phyloP scores from a whole-genome alignment of 2,329 filamentous ascomycete species.

The Didymella arachidicola region DNA sequence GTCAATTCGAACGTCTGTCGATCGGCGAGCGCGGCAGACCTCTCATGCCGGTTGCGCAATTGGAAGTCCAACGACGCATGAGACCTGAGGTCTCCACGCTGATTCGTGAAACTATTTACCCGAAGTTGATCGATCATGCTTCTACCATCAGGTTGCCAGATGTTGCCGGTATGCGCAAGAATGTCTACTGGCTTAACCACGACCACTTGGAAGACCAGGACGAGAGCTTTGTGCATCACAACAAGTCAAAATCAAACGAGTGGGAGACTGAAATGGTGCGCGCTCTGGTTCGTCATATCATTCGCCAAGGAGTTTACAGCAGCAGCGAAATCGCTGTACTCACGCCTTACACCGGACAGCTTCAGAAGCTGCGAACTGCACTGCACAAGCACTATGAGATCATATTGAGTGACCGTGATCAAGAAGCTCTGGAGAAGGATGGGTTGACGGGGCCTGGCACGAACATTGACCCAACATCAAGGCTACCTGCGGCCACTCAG shows the following conservation, averaged over 20 bases:
- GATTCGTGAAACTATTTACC: constrained; percentile 66
- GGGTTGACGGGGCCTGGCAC: constrained; percentile 25
- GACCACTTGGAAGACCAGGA: constrained; percentile 53
- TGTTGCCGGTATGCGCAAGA: constrained; percentile 62
- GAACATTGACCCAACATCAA: neutral
- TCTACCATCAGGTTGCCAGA: constrained; percentile 52
- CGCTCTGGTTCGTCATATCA: constrained; percentile 69
- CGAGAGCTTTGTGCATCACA: constrained; percentile 20
- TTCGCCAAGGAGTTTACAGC: constrained; percentile 69
- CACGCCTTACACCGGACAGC: constrained; percentile 69
- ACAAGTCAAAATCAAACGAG: constrained; percentile 61
- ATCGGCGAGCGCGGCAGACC: constrained; percentile 31
- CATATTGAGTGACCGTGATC: constrained; percentile 69
- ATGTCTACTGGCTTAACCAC: constrained; percentile 71
- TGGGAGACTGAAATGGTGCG: constrained; percentile 71
- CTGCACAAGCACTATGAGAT: constrained; percentile 65
- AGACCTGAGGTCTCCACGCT: constrained; percentile 67
- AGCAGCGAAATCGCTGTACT: constrained; percentile 72
- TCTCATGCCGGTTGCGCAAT: constrained; percentile 38
- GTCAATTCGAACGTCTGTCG: constrained; percentile 68
- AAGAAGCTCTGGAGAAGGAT: constrained; percentile 57
- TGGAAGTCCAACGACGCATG: constrained; percentile 72
- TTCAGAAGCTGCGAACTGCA: constrained; percentile 59
- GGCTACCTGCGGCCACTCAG: neutral
- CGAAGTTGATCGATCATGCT: constrained; percentile 60